These are phyloP conservation scores for Apiospora phragmitis DNA, from an alignment of 2,329 filamentous ascomycete genomes.

Conservation along the genomic window DNA sequence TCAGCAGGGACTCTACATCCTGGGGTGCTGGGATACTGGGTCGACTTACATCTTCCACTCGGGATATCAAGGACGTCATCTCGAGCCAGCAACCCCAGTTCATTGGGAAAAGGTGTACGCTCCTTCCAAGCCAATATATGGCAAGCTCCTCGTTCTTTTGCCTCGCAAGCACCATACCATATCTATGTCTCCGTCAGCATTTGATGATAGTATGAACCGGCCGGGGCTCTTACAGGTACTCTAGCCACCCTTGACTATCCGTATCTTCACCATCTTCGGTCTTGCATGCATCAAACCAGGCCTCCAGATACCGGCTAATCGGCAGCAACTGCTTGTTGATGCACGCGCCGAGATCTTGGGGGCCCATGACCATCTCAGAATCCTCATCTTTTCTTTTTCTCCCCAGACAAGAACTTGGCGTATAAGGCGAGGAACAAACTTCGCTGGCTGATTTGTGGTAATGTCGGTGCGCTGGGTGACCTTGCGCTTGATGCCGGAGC, in stretches of 20 bases:
- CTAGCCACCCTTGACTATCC: slow-evolving; percentile 86
- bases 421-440: slow-evolving; percentile 91
- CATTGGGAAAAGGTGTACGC: slow-evolving; percentile 86
- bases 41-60: slow-evolving; percentile 73
- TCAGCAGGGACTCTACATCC: background rate
- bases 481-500: slow-evolving; percentile 34
- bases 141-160: slow-evolving; percentile 87
- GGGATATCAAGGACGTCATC: slow-evolving; percentile 76
- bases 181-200: slow-evolving; percentile 44
- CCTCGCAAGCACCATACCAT: slow-evolving; percentile 86
- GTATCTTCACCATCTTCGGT: slow-evolving; percentile 58
- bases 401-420: slow-evolving; percentile 87
- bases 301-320: slow-evolving; percentile 74
- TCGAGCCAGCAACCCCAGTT: slow-evolving; percentile 99
- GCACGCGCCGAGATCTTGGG: slow-evolving; percentile 82
- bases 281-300: slow-evolving; percentile 73
- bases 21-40: background rate
- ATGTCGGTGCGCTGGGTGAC: slow-evolving; percentile 22
- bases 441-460: slow-evolving; percentile 77
- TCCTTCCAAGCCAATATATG: slow-evolving; percentile 82
- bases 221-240: slow-evolving; percentile 62
- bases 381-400: slow-evolving; percentile 96
- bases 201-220: background rate
- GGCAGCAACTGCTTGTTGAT: slow-evolving; percentile 81
- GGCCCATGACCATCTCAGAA: slow-evolving; percentile 94